These are phyloP conservation scores for Gossypium schwendimanii DNA, from an alignment of 441 rosid genomes.

Conservation along the genomic window DNA sequence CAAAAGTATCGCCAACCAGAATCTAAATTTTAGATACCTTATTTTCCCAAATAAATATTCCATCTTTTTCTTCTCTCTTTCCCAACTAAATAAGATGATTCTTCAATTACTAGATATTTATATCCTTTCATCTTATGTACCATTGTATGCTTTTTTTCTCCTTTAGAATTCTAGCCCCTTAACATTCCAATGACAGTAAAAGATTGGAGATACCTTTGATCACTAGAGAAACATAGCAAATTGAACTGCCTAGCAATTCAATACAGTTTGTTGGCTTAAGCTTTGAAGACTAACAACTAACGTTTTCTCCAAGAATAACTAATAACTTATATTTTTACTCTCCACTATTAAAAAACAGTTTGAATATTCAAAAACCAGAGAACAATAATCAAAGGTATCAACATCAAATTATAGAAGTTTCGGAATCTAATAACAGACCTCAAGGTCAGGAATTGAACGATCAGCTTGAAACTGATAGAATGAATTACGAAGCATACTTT, in stretches of 20 bases:
- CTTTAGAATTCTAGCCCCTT: slow-evolving; percentile 5
- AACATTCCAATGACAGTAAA: background rate
- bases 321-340: background rate
- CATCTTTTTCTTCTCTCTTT: background rate
- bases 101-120: background rate
- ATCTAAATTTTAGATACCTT: background rate
- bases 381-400: background rate
- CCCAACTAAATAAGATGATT: background rate
- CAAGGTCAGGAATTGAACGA: slow-evolving; percentile 80
- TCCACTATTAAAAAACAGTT: background rate
- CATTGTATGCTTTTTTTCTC: background rate
- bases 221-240: background rate
- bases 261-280: slow-evolving; percentile 4
- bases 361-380: background rate
- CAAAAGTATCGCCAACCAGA: background rate
- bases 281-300: background rate
- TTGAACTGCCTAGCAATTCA: slow-evolving; percentile 1
- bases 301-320: background rate
- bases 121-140: background rate
- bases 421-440: slow-evolving; percentile 39
- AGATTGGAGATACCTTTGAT: background rate
- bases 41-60: background rate
- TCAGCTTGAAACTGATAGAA: slow-evolving; percentile 98
- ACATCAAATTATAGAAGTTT: background rate
- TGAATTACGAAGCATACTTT: slow-evolving; percentile 90